Evolutionary conservation across 805 yeast species (phyloP), one percentile per base, ranked within the genome.

Genomic region (Sugiyamaella mastotermitis): DNA sequence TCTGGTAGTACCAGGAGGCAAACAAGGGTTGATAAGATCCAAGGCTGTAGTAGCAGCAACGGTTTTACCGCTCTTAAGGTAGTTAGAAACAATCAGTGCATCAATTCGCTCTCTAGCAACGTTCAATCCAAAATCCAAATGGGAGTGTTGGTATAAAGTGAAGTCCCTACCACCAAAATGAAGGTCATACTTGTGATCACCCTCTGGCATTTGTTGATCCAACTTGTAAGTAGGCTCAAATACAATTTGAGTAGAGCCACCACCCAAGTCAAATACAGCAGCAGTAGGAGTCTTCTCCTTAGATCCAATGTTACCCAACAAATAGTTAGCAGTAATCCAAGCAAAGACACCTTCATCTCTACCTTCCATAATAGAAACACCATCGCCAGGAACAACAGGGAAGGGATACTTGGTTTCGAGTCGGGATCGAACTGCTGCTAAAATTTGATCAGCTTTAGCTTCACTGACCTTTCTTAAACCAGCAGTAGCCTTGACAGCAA

Each of bases 241-340:
- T 5, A 92, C 99, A 65, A 92, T 87, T 66, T 94, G 98, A 10
- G 99, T 92, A 5, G 97, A 86, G 3, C 97, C 97, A 55, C 98
- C 98, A 52, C 98, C 99, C 43, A 92, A 74, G 61, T 92, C 99
- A 56, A 92, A 92, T 8, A 92, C 95, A 16, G 97, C 98, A 35
- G 94, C 95, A 9, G 98, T 92, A 21, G 95, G 87, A 18, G 65
- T 59, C 61, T 80, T 81, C 28, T 75, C 79, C 22, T 62, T 59
- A n/a, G 70, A 58, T 11, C 97, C 98, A 59, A 92, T 90, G 66
- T 90, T 92, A 29, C 97, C 97, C 51, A 90, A 71, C 48, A 92
- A 67, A 60, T 80, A 92, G 66, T 92, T 92, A 35, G 96, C 80
- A 19, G 99, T 92, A 60, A 92, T 83, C 99, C 99, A 92, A 1